Evolutionary conservation across 2,329 filamentous ascomycete species (phyloP).

Genomic region (Fusarium cicatricum): DNA sequence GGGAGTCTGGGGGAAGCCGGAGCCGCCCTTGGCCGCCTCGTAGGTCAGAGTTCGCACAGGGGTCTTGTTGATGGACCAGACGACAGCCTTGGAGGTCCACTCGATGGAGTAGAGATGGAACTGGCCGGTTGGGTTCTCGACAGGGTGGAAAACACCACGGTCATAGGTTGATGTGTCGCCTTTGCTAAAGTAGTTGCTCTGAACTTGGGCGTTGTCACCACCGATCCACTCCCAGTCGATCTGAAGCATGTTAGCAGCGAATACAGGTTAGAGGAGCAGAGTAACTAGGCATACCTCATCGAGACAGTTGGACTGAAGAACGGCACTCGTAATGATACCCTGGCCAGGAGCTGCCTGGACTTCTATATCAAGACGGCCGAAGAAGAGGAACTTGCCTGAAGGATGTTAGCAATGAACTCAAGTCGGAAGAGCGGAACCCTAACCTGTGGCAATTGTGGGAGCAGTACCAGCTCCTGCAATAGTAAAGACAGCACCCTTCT

Average conservation of each 20-base stretch:
- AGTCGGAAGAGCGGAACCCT: too few species aligned
- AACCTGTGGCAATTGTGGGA: conserved; percentile 70
- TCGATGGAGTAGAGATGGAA: conserved; percentile 73
- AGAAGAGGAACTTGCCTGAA: conserved; percentile 90
- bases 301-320: conserved; percentile 77
- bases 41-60: conserved; percentile 68
- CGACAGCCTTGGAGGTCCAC: conserved; percentile 70
- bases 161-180: conserved; percentile 72
- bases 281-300: conserved; percentile 61
- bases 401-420: too few species aligned
- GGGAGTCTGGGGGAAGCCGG: conserved; percentile 74
- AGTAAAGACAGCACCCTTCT: conserved; percentile 51
- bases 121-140: conserved; percentile 56
- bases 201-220: conserved; percentile 71
- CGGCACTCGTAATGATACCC: conserved; percentile 79
- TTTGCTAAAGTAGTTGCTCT: conserved; percentile 85
- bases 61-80: conserved; percentile 70
- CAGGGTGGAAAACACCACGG: conserved; percentile 65
- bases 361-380: conserved; percentile 75
- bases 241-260: conserved; percentile 46
- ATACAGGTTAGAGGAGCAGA: accelerated
- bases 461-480: conserved; percentile 66
- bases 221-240: conserved; percentile 89
- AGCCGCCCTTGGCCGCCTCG: conserved; percentile 64
- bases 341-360: conserved; percentile 76